These are phyloP conservation scores for Aurifilum marmelostoma DNA, from an alignment of 2,329 filamentous ascomycete genomes.

Conservation along the genomic window DNA sequence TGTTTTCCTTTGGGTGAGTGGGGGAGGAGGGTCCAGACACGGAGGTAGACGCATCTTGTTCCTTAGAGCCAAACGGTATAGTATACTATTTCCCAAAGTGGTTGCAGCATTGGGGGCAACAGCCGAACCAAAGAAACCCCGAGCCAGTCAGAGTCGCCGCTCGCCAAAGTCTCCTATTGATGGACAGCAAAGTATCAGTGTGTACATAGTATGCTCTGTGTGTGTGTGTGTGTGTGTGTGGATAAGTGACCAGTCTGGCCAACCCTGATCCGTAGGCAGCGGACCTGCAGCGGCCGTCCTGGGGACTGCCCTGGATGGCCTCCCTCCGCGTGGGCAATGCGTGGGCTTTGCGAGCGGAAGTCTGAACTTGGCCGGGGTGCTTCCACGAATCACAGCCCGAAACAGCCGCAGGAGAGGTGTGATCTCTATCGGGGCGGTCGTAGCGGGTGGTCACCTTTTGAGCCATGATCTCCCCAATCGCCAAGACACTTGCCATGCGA, in stretches of 20 bases:
- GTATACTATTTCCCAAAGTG: constrained; percentile 13
- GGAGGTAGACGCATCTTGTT: background rate
- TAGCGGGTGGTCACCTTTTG: background rate
- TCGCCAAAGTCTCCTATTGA: constrained; percentile 18
- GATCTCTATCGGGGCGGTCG: background rate
- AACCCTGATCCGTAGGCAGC: constrained; percentile 23
- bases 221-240: constrained; percentile 8
- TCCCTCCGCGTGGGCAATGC: constrained; percentile 4
- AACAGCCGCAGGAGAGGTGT: constrained; percentile 4
- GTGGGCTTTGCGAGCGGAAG: background rate
- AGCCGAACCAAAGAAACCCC: constrained; percentile 4
- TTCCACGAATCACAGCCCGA: constrained; percentile 24
- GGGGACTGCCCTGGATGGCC: background rate
- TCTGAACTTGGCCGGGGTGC: constrained; percentile 9
- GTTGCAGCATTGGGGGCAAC: constrained; percentile 23
- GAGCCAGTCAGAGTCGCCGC: constrained; percentile 23
- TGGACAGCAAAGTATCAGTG: constrained; percentile 16
- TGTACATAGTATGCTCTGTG: no score
- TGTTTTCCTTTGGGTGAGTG: background rate
- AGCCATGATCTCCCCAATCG: background rate
- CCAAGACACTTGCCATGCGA: background rate
- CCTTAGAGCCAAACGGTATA: background rate
- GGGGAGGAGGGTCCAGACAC: background rate
- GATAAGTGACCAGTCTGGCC: constrained; percentile 10
- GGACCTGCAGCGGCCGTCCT: constrained; percentile 17